Percentiles rank a stretch among this genome's conserved stretches.
These are phyloP conservation scores for Cudoniella acicularis DNA, from an alignment of 495 filamentous ascomycete species.

Conservation along the genomic window DNA sequence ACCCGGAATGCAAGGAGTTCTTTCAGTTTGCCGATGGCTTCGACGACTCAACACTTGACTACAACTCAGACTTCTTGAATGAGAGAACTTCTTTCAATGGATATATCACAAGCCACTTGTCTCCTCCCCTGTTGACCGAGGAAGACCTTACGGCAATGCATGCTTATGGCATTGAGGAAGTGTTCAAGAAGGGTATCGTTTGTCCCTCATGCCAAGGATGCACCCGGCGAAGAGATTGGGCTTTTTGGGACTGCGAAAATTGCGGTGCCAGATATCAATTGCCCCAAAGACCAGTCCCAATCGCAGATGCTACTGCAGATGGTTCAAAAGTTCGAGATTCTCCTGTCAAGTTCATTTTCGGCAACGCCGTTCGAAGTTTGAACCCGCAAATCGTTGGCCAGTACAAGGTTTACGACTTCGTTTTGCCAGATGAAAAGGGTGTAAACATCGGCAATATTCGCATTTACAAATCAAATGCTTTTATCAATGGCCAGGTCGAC, in stretches of 20 bases:
- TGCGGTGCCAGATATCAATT: constrained; percentile 40
- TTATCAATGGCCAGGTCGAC: constrained; percentile 41
- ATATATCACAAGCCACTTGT: constrained; percentile 32
- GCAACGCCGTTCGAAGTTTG: not conserved
- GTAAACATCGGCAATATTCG: constrained; percentile 52
- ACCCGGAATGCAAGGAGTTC: constrained; percentile 51
- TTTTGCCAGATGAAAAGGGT: constrained; percentile 25
- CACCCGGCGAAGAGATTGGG: constrained; percentile 58
- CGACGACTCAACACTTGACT: constrained; percentile 40
- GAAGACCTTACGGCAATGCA: not conserved
- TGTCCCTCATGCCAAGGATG: constrained; percentile 69
- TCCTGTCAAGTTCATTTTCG: not conserved
- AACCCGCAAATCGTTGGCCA: constrained; percentile 12
- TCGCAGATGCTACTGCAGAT: constrained; percentile 3
- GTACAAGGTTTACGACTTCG: constrained; percentile 31
- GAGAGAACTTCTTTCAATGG: constrained; percentile 29
- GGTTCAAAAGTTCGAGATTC: not conserved
- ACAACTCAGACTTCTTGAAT: constrained; percentile 57
- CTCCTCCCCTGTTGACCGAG: constrained; percentile 28
- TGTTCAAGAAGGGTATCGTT: constrained; percentile 55
- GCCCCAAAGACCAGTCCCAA: not conserved
- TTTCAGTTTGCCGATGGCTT: constrained; percentile 43
- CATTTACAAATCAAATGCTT: constrained; percentile 54
- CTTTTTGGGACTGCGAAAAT: constrained; percentile 59
- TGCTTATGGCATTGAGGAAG: constrained; percentile 33